Evolutionary conservation across 1,284 basidiomycete genomes (phyloP), one percentile per base, ranked within the genome.

Genomic region (Mycosarcoma mackinlayi): DNA sequence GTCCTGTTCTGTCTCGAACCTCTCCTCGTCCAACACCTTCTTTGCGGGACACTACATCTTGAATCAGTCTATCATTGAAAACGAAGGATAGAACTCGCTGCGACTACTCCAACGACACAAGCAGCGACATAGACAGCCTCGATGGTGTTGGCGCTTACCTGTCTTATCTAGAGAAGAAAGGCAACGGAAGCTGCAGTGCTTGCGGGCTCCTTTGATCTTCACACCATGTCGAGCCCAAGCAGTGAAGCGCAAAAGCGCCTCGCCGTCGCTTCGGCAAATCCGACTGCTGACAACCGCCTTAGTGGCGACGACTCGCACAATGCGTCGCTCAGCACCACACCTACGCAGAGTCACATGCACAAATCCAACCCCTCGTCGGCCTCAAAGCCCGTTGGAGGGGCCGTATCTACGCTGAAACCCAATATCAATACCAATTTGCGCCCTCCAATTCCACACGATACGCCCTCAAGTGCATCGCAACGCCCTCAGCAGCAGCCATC

Each of bases 301-400:
- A 55, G n/a, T n/a, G n/a, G 50, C 24, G 56, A 70, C 30, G 67
- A 73, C 10, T 53, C 63, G 5, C 42, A 52, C 14, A 52, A 41
- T 25, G 57, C 69, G 25, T 75, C 73, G 11, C 69, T 75, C 55
- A 72, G 69, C 63, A 75, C 73, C 25, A 75, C 69, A 6, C 69
- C 73, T 7, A 75, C 64, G 4, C 73, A 75, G 35, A 65, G 60
- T 38, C 69, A 74, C 28, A 52, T 73, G 31, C 70, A 61, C 42
- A 48, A 30, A 21, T 59, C 56, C 31, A 55, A 70, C 13, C 63
- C 70, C 35, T 44, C 60, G 4, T 65, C 61, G 5, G 58, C 65
- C 14, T 31, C 64, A 21, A 58, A 57, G 19, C 45, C 54, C 4
- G 19, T 62, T 4, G 44, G 19, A 23, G 18, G 18, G 6, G 25